Evolutionary conservation across 371 early-diverging fungal genomes (phyloP).

Genomic region (Saksenaea vasiformis): DNA sequence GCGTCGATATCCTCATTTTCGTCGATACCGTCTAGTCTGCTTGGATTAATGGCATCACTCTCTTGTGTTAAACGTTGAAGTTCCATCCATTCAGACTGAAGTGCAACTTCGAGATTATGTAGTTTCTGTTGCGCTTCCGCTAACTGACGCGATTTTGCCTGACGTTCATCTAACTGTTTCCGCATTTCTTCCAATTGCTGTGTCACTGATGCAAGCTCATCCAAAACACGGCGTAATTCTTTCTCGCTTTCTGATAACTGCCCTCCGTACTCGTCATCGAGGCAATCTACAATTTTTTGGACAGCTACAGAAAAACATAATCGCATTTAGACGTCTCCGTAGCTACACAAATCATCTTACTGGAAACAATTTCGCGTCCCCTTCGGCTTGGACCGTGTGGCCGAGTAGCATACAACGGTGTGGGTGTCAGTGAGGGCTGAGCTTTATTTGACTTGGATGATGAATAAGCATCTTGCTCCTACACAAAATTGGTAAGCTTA

Average conservation of each 20-base stretch:
- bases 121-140: conserved; percentile 61
- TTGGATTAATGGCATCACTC: background rate
- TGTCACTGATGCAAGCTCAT: conserved; percentile 61
- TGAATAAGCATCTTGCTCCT: background rate
- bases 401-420: conserved; percentile 12
- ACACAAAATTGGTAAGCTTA: background rate
- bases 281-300: conserved; percentile 69
- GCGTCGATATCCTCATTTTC: conserved; percentile 27
- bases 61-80: conserved; percentile 18
- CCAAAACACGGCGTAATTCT: conserved; percentile 62
- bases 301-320: conserved; percentile 47
- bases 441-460: background rate
- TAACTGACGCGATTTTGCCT: conserved; percentile 48
- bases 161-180: conserved; percentile 55
- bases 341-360: conserved; percentile 30
- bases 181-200: conserved; percentile 69
- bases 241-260: conserved; percentile 64
- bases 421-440: background rate
- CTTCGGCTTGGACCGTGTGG: conserved; percentile 41
- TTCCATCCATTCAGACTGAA: conserved; percentile 34
- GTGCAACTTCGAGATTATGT: conserved; percentile 46
- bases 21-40: conserved; percentile 15
- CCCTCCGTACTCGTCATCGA: conserved; percentile 66
- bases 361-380: conserved; percentile 56
- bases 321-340: background rate